Evolutionary conservation across 2,329 filamentous ascomycete species (phyloP), one percentile per base, ranked within the genome.

Genomic region (Aureobasidium sp.): DNA sequence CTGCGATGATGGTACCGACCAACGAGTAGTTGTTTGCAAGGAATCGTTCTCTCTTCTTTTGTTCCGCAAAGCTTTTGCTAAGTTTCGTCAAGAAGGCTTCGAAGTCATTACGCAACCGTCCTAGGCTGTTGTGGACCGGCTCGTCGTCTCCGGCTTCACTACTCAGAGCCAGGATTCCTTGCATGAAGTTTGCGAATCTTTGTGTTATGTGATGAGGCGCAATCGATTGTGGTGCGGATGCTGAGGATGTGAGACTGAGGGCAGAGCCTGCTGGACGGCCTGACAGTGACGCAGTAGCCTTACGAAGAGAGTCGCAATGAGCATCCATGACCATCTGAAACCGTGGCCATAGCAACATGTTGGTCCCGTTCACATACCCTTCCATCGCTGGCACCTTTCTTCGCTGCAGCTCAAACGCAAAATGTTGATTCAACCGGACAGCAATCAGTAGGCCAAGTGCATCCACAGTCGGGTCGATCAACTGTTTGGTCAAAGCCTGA

Each of bases 21-120:
- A 98, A 75, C 51, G 88, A 94, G 69, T 95, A 97, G 68, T 98
- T 98, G 67, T 97, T 98, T 66, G 87, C 93, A 63, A 98, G 69
- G 65, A 97, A 97, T 39, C 93, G 77, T 60, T 91, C 86, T 60
- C 85, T 78, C 71, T 94, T 94, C 65, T 88, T 81, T 58, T 80
- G 78, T 63, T 95, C 91, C 1, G 77, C 83, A 57, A 90, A 88
- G 0, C 76, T 75, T 60, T 88, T 85, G 64, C 87, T 86, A 55
- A 90, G 75, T 65, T 86, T 89, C 5, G 80, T 80, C 56, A 98
- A 69, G 60, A 96, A 93, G 0, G 80, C 79, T 68, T 97, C 90
- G 37, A 91, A 85, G 65, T 97, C 93, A 54, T 77, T 79, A 25
- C 89, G 77, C 62, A 98, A 70, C 22, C 93, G 80, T 11, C 79